Evolutionary conservation across 2,329 filamentous ascomycete genomes (phyloP), one percentile per base, ranked within the genome.

Genomic region (Fusarium sp.): DNA sequence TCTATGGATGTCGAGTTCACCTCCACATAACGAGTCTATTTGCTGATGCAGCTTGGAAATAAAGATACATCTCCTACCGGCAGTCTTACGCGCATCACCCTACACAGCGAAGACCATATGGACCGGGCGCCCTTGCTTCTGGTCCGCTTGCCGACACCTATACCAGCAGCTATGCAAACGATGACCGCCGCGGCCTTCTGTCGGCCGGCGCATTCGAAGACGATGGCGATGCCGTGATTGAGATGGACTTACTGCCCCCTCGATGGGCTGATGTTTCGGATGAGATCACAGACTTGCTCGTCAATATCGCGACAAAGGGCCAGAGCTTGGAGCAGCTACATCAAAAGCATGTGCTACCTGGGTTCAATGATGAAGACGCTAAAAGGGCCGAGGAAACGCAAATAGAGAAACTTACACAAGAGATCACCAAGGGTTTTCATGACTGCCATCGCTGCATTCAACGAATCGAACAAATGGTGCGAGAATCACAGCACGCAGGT

Each of bases 41-140:
- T 49, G 62, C 59, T 69, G 50, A 74, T 54, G 27, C 41, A 53
- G 25, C 46, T 45, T 54, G 54, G 44, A 46, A 63, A 45, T 80
- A 97, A 70, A 77, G 95, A 81, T 99, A 97, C 83, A 96, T 99
- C 81, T 98, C 96, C 83, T 99, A 98, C 87, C 95, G 96, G 79
- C 96, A 99, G 86, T 98, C 95, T 78, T 98, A 98, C 84, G 91
- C 94, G 78, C 96, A 98, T 83, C 95, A 98, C 81, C 96, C 96
- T 59, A 89, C 91, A 68, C 95, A 97, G 84, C 94, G 94, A 84
- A 90, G 91, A 75, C 91, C 91, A 77, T 93, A 92, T 84, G 84
- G 87, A 66, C 82, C 81, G 56, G 78, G 80, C 68, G 75, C 79
- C 27, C 83, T 88, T 62, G 83, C 86, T 76, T 83, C 88, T 62